Base-by-base conservation (phyloP, 306 rosid genomes). In the Gillenia trifoliata region DNA sequence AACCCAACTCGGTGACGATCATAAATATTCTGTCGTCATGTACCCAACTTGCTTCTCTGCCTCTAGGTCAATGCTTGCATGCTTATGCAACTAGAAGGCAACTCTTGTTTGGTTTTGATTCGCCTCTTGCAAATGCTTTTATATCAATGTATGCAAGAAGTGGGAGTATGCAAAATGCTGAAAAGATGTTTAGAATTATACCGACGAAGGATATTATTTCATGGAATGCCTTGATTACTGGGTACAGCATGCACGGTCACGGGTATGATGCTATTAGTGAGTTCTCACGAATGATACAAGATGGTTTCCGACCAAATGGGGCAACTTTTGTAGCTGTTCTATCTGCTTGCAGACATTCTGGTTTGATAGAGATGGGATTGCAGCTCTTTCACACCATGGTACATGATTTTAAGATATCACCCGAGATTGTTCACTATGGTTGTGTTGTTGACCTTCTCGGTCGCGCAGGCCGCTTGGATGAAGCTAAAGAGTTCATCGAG, bases 281-380 rank as follows among this genome's bases (percentile, higher is more conserved):
- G n/a, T 78, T 86, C 55, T 70, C 66, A 7, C 20, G 41, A 43
- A 80, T 83, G 87, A 29, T 80, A 72, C 79, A 68, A 59, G 82
- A 83, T 10, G 85, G 85, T 68, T 69, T 80, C 61, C 68, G 45
- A 57, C 85, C 89, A 72, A 72, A 78, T 50, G 73, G 76, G 30
- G 65, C 45, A 34, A 80, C 87, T 26, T 86, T 83, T 49, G 60
- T 73, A 4, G 81, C 89, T 63, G 74, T 80, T 78, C 75, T 83
- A 30, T 86, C 89, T 71, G 85, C 85, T 49, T 83, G 89, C 76
- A 83, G 89, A 74, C 89, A 86, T 70, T 80, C 80, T 17, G 89
- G 87, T 60, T 59, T 78, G 56, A 60, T 82, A 17, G 82, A 81
- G 63, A 33, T 64, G 17, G 87, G 87, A 47, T 69, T 86, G 78